Conservation (phyloP, 495 filamentous ascomycete species). For the Aspergillus indologenus region DNA sequence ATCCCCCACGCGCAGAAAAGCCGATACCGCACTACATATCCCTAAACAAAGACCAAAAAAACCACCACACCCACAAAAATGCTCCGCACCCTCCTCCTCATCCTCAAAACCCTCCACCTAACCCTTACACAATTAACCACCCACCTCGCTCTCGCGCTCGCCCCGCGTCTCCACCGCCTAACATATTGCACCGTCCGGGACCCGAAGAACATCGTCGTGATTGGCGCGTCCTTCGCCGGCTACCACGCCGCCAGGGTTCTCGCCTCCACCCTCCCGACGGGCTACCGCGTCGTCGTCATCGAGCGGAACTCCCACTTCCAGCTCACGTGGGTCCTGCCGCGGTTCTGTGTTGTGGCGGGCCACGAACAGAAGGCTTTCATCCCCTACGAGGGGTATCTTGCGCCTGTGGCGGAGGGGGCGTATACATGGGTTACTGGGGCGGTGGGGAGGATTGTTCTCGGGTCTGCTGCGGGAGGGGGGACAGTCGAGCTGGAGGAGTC, state of each 20-base stretch:
- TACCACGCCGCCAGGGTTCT: constrained; percentile 44
- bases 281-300: constrained; percentile 51
- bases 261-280: constrained; percentile 42
- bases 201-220: constrained; percentile 48
- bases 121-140: constrained; percentile 1
- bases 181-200: constrained; percentile 15
- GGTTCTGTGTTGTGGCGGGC: constrained; percentile 35
- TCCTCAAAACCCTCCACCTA: background rate
- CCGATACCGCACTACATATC: no score
- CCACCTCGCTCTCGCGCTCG: constrained; percentile 16
- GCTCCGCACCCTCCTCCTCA: background rate
- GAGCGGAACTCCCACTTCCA: constrained; percentile 61
- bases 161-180: constrained; percentile 14
- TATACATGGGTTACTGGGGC: constrained; percentile 35
- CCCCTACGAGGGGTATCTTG: constrained; percentile 30
- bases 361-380: constrained; percentile 48
- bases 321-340: constrained; percentile 51
- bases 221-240: constrained; percentile 57
- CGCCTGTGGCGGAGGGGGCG: constrained; percentile 37
- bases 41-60: no score
- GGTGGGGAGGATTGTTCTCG: background rate
- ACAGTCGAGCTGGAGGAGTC: constrained; percentile 10
- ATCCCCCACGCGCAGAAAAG: no score
- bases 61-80: no score
- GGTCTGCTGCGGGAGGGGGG: background rate